phyloP scores from a whole-genome alignment of 2,329 filamentous ascomycete genomes.

The Pseudogymnoascus sp. region DNA sequence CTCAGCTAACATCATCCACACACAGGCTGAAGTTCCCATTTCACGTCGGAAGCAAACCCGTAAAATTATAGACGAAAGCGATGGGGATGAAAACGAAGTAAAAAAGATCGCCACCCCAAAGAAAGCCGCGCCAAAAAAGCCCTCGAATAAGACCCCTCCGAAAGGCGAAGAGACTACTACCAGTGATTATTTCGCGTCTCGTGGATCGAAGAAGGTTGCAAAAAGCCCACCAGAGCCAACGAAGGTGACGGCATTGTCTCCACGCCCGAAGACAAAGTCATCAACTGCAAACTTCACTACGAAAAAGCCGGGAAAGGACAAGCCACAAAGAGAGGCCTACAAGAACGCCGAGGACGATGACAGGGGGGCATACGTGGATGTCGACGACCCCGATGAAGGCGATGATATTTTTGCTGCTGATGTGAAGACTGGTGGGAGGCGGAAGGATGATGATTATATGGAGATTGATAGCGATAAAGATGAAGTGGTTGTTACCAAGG shows the following conservation, averaged over 20 bases:
- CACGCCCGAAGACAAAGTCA: background rate
- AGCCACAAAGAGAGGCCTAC: conserved; percentile 14
- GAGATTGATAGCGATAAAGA: conserved; percentile 58
- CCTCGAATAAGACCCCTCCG: conserved; percentile 26
- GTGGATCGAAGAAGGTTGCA: conserved; percentile 10
- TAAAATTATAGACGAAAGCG: conserved; percentile 73
- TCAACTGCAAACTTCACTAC: background rate
- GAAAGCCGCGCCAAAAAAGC: conserved; percentile 52
- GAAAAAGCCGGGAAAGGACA: conserved; percentile 7
- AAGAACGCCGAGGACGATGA: conserved; percentile 37
- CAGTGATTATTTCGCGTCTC: conserved; percentile 29
- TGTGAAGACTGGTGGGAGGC: conserved; percentile 55
- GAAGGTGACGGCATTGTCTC: background rate
- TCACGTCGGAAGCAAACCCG: conserved; percentile 35
- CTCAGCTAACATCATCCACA: conserved; percentile 6
- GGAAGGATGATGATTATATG: conserved; percentile 65
- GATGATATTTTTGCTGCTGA: conserved; percentile 80
- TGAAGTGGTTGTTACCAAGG: conserved; percentile 28
- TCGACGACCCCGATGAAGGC: conserved; percentile 59
- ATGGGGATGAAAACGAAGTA: conserved; percentile 56
- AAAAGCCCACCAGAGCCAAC: background rate
- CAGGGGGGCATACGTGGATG: conserved; percentile 50
- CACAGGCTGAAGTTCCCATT: background rate
- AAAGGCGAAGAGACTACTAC: conserved; percentile 28
- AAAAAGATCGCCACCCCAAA: conserved; percentile 43